Conservation (phyloP, 2,329 filamentous ascomycete genomes). For the Diplocarpon rosae region DNA sequence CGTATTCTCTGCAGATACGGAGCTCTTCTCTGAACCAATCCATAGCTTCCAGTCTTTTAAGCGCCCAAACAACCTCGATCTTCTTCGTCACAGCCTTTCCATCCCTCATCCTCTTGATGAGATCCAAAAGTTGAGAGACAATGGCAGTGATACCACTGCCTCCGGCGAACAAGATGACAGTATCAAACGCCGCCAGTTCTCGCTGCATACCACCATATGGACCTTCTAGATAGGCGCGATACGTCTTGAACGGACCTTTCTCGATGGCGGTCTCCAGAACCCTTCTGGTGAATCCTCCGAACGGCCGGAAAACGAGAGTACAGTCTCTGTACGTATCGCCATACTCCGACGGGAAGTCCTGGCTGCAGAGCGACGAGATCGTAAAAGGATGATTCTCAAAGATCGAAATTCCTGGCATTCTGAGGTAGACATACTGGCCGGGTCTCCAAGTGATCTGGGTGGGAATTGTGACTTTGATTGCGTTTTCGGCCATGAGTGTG, state of each 20-base stretch:
- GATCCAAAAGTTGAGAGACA: conserved; percentile 78
- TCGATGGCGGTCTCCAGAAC: conserved; percentile 74
- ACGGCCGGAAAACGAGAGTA: conserved; percentile 83
- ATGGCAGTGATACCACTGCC: conserved; percentile 91
- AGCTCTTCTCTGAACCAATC: conserved; percentile 97
- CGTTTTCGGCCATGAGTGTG: conserved; percentile 80
- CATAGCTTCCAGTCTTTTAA: conserved; percentile 85
- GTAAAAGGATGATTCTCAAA: conserved; percentile 96
- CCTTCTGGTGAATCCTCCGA: conserved; percentile 77
- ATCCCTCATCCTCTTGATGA: conserved; percentile 95
- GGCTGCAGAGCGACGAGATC: conserved; percentile 81
- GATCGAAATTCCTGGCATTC: conserved; percentile 84
- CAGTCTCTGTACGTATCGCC: conserved; percentile 82
- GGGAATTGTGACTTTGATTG: conserved; percentile 90
- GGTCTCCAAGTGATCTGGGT: conserved; percentile 89
- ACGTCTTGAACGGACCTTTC: conserved; percentile 83
- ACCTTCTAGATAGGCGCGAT: conserved; percentile 83
- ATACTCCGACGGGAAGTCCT: conserved; percentile 87
- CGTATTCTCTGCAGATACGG: conserved; percentile 79
- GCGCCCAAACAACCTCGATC: conserved; percentile 86
- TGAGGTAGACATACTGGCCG: conserved; percentile 87
- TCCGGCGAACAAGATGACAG: conserved; percentile 84
- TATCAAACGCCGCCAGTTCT: conserved; percentile 84
- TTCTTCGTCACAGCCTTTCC: conserved; percentile 87
- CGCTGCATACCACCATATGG: conserved; percentile 92